Evolutionary conservation across 2,329 filamentous ascomycete genomes (phyloP).

Genomic region (Cercospora brassicicola): DNA sequence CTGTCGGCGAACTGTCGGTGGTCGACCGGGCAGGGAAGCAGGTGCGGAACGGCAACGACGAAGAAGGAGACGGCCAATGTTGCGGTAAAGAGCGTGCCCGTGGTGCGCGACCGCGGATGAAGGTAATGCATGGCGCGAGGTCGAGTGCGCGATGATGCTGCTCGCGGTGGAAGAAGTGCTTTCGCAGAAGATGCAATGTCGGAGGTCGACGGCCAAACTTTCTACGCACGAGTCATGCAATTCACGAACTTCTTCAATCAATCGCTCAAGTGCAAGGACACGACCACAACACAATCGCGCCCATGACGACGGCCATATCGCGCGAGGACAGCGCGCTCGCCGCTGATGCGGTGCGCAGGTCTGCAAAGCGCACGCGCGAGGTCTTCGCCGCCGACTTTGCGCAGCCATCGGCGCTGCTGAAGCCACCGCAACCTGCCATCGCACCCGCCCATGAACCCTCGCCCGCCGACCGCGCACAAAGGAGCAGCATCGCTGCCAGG

Average conservation of each 20-base stretch:
- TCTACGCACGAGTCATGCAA: neutral
- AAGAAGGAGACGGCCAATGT: slow-evolving; percentile 87
- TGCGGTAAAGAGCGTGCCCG: slow-evolving; percentile 90
- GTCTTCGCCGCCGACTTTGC: slow-evolving; percentile 56
- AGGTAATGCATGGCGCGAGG: slow-evolving; percentile 54
- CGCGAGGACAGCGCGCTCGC: slow-evolving; percentile 29
- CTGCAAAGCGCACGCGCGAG: slow-evolving; percentile 56
- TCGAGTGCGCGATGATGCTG: neutral
- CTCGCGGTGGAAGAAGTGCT: neutral
- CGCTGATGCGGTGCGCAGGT: slow-evolving; percentile 43
- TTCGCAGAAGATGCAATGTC: neutral
- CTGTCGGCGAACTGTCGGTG: slow-evolving; percentile 75
- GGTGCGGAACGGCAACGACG: slow-evolving; percentile 85
- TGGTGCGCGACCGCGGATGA: slow-evolving; percentile 90
- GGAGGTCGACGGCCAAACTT: neutral
- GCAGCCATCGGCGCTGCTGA: slow-evolving; percentile 44
- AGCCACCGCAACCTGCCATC: slow-evolving; percentile 44
- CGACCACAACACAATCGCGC: neutral
- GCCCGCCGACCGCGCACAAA: slow-evolving; percentile 47
- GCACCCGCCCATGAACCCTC: slow-evolving; percentile 47
- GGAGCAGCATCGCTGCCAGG: slow-evolving; percentile 55
- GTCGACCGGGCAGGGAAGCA: slow-evolving; percentile 82
- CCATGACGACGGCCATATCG: slow-evolving; percentile 23
- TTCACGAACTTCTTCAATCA: neutral
- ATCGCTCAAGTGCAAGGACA: neutral